Evolutionary conservation across 1,284 basidiomycete genomes (phyloP), one percentile per base, ranked within the genome.

Genomic region (Moesziomyces sp.): DNA sequence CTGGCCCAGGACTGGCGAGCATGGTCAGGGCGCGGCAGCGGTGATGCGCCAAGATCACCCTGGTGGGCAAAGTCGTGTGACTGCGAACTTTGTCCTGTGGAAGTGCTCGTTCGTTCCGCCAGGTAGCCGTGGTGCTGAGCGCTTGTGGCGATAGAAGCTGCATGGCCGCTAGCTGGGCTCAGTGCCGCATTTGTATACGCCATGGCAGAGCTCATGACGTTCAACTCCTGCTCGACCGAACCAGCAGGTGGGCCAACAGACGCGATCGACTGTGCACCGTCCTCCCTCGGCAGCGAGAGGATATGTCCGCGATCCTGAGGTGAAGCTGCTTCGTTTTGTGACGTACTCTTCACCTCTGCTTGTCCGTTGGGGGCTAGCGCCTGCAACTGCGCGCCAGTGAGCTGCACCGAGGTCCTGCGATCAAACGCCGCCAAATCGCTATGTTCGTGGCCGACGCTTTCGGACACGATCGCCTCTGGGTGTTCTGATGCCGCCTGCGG

Each of bases 301-400:
- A 40, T 1, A 2, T 16, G 38, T 7, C 38, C 6, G 13, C 1
- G 5, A 16, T 1, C 18, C 16, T 40, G 38, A 40, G 18, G 14
- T 16, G 18, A 4, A 16, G 14, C 5, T 6, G 1, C 7, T 0
- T 14, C 7, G 16, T 18, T 40, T 0, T 6, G 13, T 40, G 38
- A 2, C 7, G 18, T 16, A 3, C 1, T 18, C 1, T 18, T 0
- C 11, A 1, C 16, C 1, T 18, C 16, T 2, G 7, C 38, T 8
- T 4, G 18, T 7, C 1, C 38, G 0, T 16, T 2, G 16, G 16
- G 38, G 2, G 16, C 38, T 8, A 40, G 18, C 6, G 14, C 18
- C 38, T 40, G 38, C 16, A 40, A 18, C 1, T 40, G 18, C 16
- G 13, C 38, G 2, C 38, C 7, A 7, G 38, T 40, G 38, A 40